Conservation (phyloP, 2,329 filamentous ascomycete species). For the Colletotrichum orbiculare region DNA sequence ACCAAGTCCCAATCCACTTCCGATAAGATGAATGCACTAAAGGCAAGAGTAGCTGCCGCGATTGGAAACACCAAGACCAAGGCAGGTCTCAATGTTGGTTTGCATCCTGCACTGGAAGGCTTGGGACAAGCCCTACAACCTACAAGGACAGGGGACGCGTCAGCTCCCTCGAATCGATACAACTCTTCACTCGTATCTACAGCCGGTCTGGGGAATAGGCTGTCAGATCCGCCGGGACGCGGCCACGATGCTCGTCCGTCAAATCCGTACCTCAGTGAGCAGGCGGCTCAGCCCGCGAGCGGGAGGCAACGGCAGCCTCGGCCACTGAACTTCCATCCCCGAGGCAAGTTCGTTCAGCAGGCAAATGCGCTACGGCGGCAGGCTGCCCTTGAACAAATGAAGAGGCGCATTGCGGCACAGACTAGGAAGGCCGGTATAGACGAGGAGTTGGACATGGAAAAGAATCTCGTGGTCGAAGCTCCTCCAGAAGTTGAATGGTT, state of each 20-base stretch:
- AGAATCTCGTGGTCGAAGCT: conserved; percentile 84
- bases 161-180: conserved; percentile 30
- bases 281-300: conserved; percentile 68
- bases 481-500: conserved; percentile 97
- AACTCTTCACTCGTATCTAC: conserved; percentile 35
- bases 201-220: conserved; percentile 32
- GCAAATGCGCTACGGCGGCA: conserved; percentile 89
- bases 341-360: conserved; percentile 97
- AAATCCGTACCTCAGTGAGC: conserved; percentile 88
- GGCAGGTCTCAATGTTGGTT: conserved; percentile 78
- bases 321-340: conserved; percentile 89
- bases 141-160: conserved; percentile 49
- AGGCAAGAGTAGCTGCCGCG: conserved; percentile 82
- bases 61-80: conserved; percentile 69
- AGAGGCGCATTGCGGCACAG: conserved; percentile 88
- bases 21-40: conserved; percentile 79
- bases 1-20: conserved; percentile 68
- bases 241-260: conserved; percentile 42
- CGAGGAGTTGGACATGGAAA: conserved; percentile 89
- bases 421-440: conserved; percentile 93
- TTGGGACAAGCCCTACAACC: conserved; percentile 60
- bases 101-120: conserved; percentile 80
- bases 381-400: conserved; percentile 91
- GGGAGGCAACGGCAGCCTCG: conserved; percentile 75
- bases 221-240: conserved; percentile 50